Evolutionary conservation across 805 yeast species (phyloP).

Genomic region (Komagataella ulmi): DNA sequence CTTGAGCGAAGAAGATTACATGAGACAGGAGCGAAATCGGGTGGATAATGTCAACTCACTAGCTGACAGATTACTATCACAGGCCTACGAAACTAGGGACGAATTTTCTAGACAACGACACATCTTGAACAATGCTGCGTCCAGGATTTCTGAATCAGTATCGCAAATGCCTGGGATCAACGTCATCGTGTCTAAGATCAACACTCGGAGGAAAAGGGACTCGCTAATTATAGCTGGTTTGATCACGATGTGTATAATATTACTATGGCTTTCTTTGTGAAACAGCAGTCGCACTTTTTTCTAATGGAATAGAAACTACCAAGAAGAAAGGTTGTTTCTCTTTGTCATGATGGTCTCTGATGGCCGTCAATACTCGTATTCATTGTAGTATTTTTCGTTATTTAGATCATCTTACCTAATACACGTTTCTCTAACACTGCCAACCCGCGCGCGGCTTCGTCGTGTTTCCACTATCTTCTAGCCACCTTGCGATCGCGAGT

Average conservation of each 20-base stretch:
- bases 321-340: too few species aligned
- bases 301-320: not conserved
- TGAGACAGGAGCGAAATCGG: slow-evolving; percentile 62
- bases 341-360: not conserved
- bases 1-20: slow-evolving; percentile 50
- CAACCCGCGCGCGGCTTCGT: not conserved
- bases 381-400: not conserved
- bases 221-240: slow-evolving; percentile 70
- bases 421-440: not conserved
- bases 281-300: too few species aligned
- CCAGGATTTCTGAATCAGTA: slow-evolving; percentile 45
- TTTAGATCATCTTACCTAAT: not conserved
- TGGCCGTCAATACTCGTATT: not conserved
- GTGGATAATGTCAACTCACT: slow-evolving; percentile 60
- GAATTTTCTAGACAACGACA: slow-evolving; percentile 65
- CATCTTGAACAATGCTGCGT: slow-evolving; percentile 48
- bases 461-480: not conserved
- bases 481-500: not conserved
- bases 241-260: slow-evolving; percentile 58
- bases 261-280: slow-evolving; percentile 26
- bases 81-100: slow-evolving; percentile 84
- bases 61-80: slow-evolving; percentile 70
- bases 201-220: slow-evolving; percentile 81
- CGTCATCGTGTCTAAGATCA: slow-evolving; percentile 62
- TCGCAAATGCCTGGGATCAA: slow-evolving; percentile 75